Base-by-base conservation (phyloP, 176 grass and related monocot genomes). In the Elaeis guineensis region DNA sequence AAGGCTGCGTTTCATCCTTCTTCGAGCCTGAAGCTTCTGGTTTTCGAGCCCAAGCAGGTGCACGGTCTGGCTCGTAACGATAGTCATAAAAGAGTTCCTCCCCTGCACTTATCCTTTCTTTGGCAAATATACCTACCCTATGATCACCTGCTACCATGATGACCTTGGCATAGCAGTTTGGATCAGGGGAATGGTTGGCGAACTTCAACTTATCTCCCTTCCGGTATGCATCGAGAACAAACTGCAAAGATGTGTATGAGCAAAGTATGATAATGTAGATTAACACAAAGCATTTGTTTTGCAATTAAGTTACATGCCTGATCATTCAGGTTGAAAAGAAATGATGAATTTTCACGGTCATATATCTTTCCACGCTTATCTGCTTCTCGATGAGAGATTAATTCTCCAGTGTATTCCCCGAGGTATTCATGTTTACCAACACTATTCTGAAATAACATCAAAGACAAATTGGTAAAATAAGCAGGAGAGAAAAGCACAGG, bases 121-220 rank as follows among this genome's bases (percentile, higher is more conserved):
- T 97, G 19, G 87, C 92, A 22, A 97, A 97, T 65, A 97, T 97
- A 17, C 92, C 92, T 16, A 97, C 92, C 61, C 87, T 88, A 23
- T 97, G 87, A 70, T 97, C 87, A 19, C 92, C 92, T 6, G 84
- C 87, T 62, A 88, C 92, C 87, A 97, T 97, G 62, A 97, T 88
- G 54, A 91, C 83, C 78, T 91, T 97, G 4, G 92, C 87, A 22
- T 97, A 97, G 72, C 92, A 97, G 52, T 97, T 88, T 20, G 92
- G 92, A 49, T 97, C 92, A 2, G 92, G 92, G 16, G 92, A 85
- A 77, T 97, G 92, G 75, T 97, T 97, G 52, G 87, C 92, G 26
- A 97, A 97, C 63, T 97, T 97, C 26, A 97, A 79, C 57, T 97
- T 97, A 74, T 91, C 92, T 14, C 92, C 92, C 84, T 90, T 97